Evolutionary conservation across 768 basidiomycete species (phyloP), one percentile per base, ranked within the genome.

Genomic region (Tylopilus sp.): DNA sequence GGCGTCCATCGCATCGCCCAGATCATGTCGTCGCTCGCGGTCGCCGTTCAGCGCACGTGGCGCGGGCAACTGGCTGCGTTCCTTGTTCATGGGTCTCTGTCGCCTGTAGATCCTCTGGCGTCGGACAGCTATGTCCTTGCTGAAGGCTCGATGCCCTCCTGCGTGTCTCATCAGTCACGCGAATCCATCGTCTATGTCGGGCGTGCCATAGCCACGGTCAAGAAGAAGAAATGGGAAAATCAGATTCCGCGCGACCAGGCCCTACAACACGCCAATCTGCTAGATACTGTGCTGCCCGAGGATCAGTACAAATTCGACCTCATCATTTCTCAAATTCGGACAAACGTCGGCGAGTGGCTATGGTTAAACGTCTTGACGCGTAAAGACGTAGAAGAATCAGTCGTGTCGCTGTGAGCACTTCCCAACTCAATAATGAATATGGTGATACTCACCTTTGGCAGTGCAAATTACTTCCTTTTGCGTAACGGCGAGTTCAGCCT

Each of bases 131-230:
- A 84, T 57, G 57, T 61, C 4, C 77, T 95, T 7, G 59, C 83
- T 38, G 77, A 82, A 8, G 85, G 82, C 3, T 76, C 85, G 9
- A 77, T 91, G 51, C 92, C 93, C 2, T 79, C 82, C 1, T 89
- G 89, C 57, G 75, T 95, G 33, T 85, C 88, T 5, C 57, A 72
- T 3, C 81, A 85, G 50, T 80, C 90, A 3, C 79, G 79, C 53
- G 88, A 91, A 44, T 93, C 91, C 4, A 91, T 97, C 53, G 70
- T 81, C 2, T 95, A 95, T 65, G 80, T 95, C 40, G 93, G 93
- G 0, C 81, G 91, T 20, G 92, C 93, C 13, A 82, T 95, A 35
- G 86, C 85, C 3, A 93, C 88, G 1, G 82, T 95, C 36, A 88
- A 86, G 64, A 76, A 80, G 41, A 89, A 86, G 12, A 85, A 82